Percentiles rank a stretch among this genome's conserved stretches.
Evolutionary conservation across 2,329 filamentous ascomycete species (phyloP).

Genomic region (Penicillium sp.): DNA sequence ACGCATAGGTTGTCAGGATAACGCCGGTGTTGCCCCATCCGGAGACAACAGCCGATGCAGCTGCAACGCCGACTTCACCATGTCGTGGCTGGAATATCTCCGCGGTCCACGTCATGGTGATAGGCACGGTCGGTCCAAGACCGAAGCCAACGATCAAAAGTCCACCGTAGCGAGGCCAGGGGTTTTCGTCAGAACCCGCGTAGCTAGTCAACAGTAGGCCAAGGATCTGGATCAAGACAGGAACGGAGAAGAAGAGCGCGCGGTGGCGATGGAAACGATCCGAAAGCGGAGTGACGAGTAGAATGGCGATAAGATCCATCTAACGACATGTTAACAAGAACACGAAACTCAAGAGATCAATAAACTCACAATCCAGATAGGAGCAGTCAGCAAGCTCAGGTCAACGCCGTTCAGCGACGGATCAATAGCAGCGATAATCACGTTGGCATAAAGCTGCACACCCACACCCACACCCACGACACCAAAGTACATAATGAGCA

Average conservation of each 20-base stretch:
- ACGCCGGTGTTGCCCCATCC: slow-evolving; percentile 84
- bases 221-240: slow-evolving; percentile 74
- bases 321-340: slow-evolving; percentile 29
- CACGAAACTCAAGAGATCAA: background rate
- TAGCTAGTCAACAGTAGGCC: slow-evolving; percentile 79
- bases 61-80: slow-evolving; percentile 85
- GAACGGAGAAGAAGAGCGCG: slow-evolving; percentile 75
- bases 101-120: slow-evolving; percentile 90
- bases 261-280: slow-evolving; percentile 82
- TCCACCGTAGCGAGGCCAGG: slow-evolving; percentile 83
- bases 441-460: slow-evolving; percentile 80
- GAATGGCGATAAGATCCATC: slow-evolving; percentile 86
- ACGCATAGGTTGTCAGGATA: slow-evolving; percentile 81
- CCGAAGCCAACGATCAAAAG: slow-evolving; percentile 89
- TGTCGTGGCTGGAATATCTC: slow-evolving; percentile 88
- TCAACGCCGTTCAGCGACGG: slow-evolving; percentile 69
- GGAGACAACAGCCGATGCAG: slow-evolving; percentile 79
- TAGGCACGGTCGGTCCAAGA: slow-evolving; percentile 84
- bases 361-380: slow-evolving; percentile 79
- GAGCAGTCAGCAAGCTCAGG: slow-evolving; percentile 79
- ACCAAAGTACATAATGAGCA: slow-evolving; percentile 90
- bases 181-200: slow-evolving; percentile 57
- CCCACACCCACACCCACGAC: slow-evolving; percentile 91
- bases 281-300: slow-evolving; percentile 79
- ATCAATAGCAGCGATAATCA: slow-evolving; percentile 80